These are phyloP conservation scores for Cinchona pubescens DNA, from an alignment of 257 asterid species.

Conservation along the genomic window DNA sequence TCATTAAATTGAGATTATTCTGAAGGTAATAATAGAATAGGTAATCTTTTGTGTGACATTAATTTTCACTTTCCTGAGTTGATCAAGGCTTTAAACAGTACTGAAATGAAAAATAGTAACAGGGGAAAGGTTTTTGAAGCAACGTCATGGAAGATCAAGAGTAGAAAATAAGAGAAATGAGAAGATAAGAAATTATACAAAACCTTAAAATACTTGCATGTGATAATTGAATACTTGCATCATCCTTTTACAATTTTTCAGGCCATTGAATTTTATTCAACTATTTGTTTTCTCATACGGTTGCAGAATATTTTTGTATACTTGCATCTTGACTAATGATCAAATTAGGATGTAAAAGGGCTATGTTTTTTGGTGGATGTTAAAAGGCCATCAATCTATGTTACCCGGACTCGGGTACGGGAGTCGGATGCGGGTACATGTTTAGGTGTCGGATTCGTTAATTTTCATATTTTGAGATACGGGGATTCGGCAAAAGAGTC, in stretches of 20 bases:
- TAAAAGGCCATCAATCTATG: no score
- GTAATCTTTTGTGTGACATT: neutral
- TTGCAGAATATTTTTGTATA: neutral
- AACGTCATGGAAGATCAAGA: neutral
- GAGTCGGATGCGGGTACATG: no score
- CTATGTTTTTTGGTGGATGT: no score
- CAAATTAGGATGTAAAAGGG: conserved; percentile 1
- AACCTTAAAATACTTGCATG: neutral
- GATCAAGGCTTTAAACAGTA: neutral
- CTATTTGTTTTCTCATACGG: neutral
- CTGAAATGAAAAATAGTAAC: neutral
- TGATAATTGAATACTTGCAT: neutral
- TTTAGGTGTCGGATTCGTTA: no score
- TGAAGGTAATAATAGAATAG: neutral
- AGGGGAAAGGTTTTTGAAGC: neutral
- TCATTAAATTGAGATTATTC: neutral
- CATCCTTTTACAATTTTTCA: neutral
- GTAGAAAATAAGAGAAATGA: neutral
- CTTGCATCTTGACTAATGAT: neutral
- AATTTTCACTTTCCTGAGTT: neutral
- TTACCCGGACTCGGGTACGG: no score
- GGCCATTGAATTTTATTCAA: neutral
- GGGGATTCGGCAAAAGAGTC: no score
- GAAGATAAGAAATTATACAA: neutral
- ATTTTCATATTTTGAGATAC: no score